Conservation (phyloP, 768 basidiomycete genomes). For the Kwoniella europaea region DNA sequence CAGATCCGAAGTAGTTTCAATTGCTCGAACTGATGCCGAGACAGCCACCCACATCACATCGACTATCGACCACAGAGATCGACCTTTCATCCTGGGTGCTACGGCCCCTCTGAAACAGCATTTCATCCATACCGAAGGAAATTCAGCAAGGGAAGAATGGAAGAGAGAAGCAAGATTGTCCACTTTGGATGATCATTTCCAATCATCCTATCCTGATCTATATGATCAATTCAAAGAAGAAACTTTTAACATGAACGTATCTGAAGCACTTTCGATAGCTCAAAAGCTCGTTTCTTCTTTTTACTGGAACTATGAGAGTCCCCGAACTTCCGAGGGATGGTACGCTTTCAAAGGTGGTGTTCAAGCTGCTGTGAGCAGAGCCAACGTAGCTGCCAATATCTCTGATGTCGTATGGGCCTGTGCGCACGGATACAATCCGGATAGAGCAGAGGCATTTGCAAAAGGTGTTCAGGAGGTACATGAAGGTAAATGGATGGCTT, state of each 20-base stretch:
- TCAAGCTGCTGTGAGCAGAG: slow-evolving; percentile 29
- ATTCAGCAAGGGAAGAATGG: slow-evolving; percentile 70
- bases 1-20: slow-evolving; percentile 62
- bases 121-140: slow-evolving; percentile 66
- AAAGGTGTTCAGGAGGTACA: slow-evolving; percentile 15
- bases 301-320: slow-evolving; percentile 30
- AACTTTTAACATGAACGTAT: slow-evolving; percentile 23
- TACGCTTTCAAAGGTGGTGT: slow-evolving; percentile 33
- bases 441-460: slow-evolving; percentile 18
- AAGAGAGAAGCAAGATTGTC: slow-evolving; percentile 60
- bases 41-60: slow-evolving; percentile 82
- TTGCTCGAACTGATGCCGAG: slow-evolving; percentile 91
- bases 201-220: slow-evolving; percentile 11
- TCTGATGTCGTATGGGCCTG: slow-evolving; percentile 32
- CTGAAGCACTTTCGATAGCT: slow-evolving; percentile 26
- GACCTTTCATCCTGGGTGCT: slow-evolving; percentile 63
- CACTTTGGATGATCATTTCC: slow-evolving; percentile 34
- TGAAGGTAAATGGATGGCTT: slow-evolving; percentile 37
- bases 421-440: slow-evolving; percentile 4
- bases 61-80: slow-evolving; percentile 80
- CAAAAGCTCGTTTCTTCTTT: slow-evolving; percentile 23
- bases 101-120: slow-evolving; percentile 58
- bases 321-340: slow-evolving; percentile 25
- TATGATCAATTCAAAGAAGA: slow-evolving; percentile 22
- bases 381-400: slow-evolving; percentile 9